Conservation (phyloP, 2,329 filamentous ascomycete genomes). For the Dendrostoma leiphaemia region DNA sequence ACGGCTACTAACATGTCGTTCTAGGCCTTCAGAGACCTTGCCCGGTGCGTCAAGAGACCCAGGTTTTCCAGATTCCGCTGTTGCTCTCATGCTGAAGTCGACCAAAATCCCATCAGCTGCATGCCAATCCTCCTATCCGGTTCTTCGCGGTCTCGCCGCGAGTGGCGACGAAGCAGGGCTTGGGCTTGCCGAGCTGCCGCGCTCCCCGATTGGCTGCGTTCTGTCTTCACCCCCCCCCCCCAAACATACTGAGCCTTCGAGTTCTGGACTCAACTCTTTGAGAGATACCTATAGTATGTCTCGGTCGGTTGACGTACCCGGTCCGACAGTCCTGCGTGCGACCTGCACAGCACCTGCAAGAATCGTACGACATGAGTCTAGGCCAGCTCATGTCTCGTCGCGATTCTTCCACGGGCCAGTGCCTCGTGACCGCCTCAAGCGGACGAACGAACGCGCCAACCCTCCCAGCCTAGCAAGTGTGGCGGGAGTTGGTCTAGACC, state of each 20-base stretch:
- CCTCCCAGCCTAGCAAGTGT: no score
- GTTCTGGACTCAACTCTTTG: no score
- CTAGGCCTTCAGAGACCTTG: slow-evolving; percentile 32
- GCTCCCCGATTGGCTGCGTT: no score
- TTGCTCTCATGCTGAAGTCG: slow-evolving; percentile 3
- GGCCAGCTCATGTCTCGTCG: not conserved
- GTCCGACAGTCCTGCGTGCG: no score
- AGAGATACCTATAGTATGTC: no score
- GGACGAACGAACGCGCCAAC: no score
- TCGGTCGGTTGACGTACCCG: no score
- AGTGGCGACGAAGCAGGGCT: not conserved
- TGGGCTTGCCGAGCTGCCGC: no score
- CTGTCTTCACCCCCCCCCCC: not conserved
- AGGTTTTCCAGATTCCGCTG: not conserved
- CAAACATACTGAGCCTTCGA: no score
- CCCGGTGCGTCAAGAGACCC: slow-evolving; percentile 26
- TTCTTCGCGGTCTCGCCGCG: not conserved
- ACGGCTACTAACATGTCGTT: slow-evolving; percentile 20
- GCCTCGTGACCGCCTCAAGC: slow-evolving; percentile 5
- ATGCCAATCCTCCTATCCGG: not conserved
- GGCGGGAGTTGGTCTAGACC: not conserved
- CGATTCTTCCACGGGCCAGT: no score
- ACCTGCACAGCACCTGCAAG: no score
- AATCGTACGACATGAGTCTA: no score
- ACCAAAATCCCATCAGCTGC: not conserved